Percentiles rank a stretch among this genome's conserved stretches.
Evolutionary conservation across 306 rosid species (phyloP).

Genomic region (Dalbergia oliveri): DNA sequence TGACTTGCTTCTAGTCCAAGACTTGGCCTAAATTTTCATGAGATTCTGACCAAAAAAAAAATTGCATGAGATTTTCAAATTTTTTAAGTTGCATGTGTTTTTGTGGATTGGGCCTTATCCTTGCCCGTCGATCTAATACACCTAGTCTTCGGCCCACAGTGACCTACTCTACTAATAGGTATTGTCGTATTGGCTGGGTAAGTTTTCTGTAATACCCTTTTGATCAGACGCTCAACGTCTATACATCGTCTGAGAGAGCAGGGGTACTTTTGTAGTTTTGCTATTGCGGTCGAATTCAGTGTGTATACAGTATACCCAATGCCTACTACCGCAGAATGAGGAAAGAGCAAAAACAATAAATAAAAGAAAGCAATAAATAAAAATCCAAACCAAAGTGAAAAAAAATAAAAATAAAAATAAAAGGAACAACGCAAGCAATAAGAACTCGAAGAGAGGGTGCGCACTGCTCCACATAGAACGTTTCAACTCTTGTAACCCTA

Average conservation of each 20-base stretch:
- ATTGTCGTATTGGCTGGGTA: background rate
- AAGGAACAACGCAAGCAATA: background rate
- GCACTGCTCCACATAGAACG: slow-evolving; percentile 31
- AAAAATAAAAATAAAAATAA: background rate
- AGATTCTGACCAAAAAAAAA: no score
- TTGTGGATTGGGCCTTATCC: background rate
- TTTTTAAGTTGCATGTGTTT: no score
- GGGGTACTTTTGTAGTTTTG: background rate
- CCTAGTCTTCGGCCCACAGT: background rate
- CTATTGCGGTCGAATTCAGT: background rate
- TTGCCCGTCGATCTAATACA: no score
- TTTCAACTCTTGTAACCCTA: slow-evolving; percentile 36
- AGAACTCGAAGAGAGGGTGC: slow-evolving; percentile 19
- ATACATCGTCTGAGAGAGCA: background rate
- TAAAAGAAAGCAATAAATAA: no score
- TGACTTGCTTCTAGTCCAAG: no score
- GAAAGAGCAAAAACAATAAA: no score
- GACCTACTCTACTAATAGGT: no score
- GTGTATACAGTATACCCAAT: no score
- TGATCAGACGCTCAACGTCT: background rate
- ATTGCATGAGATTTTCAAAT: no score
- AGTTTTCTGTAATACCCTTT: background rate
- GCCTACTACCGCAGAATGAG: no score
- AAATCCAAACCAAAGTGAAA: background rate
- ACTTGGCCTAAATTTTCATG: no score